These are phyloP conservation scores for Lentithecium fluviatile DNA, from an alignment of 495 filamentous ascomycete species.

Conservation along the genomic window DNA sequence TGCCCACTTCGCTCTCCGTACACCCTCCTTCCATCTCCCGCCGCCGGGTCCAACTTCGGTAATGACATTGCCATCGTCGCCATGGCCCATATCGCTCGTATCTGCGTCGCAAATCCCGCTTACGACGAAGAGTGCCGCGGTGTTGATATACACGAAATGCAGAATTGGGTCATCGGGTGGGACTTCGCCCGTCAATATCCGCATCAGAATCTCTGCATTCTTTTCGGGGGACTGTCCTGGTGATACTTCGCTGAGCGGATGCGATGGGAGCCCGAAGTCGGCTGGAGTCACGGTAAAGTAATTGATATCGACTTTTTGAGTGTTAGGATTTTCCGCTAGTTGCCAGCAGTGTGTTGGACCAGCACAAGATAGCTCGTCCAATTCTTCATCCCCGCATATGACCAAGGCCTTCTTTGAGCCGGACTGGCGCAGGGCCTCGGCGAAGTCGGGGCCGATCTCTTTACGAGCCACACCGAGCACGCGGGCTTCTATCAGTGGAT, in stretches of 20 bases:
- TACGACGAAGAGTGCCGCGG: conserved; percentile 80
- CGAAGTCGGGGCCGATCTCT: conserved; percentile 82
- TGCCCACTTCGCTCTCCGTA: conserved; percentile 78
- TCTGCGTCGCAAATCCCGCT: conserved; percentile 84
- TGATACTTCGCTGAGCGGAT: conserved; percentile 72
- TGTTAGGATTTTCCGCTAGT: conserved; percentile 57
- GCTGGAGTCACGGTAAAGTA: conserved; percentile 71
- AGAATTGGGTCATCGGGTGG: conserved; percentile 75
- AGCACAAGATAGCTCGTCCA: conserved; percentile 93
- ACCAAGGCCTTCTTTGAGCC: conserved; percentile 82
- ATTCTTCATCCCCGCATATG: conserved; percentile 88
- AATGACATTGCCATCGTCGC: conserved; percentile 71
- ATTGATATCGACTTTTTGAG: conserved; percentile 59
- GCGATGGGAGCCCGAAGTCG: conserved; percentile 79
- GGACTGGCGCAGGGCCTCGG: conserved; percentile 73
- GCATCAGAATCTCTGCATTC: conserved; percentile 80
- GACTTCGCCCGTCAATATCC: conserved; percentile 71
- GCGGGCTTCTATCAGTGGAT: conserved; percentile 76
- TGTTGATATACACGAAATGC: conserved; percentile 92
- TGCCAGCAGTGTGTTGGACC: conserved; percentile 86
- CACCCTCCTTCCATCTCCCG: conserved; percentile 88
- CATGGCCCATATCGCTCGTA: conserved; percentile 70
- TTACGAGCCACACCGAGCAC: conserved; percentile 87
- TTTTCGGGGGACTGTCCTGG: conserved; percentile 82
- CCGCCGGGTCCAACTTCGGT: conserved; percentile 78